Evolutionary conservation across 805 yeast species (phyloP).

Genomic region (Ogataea polymorpha): DNA sequence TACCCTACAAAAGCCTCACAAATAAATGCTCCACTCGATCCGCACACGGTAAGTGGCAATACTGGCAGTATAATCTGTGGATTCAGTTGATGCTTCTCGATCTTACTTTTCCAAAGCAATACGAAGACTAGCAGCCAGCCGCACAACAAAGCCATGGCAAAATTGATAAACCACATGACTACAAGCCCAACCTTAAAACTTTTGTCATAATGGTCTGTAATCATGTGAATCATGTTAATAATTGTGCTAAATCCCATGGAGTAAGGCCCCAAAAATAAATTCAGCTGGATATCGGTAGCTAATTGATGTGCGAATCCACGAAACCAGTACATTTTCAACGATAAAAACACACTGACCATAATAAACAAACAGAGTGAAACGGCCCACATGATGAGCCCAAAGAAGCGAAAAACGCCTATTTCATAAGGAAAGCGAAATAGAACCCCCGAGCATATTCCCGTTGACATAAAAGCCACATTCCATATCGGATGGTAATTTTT

Average conservation of each 20-base stretch:
- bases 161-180: constrained; percentile 68
- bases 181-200: constrained; percentile 39
- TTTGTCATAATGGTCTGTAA: constrained; percentile 36
- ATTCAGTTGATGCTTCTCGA: constrained; percentile 38
- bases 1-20: constrained; percentile 39
- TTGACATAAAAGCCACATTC: constrained; percentile 76
- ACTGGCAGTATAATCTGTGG: constrained; percentile 66
- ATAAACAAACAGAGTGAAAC: constrained; percentile 48
- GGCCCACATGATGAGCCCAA: constrained; percentile 42
- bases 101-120: constrained; percentile 38
- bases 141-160: constrained; percentile 48
- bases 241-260: constrained; percentile 80
- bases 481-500: constrained; percentile 48
- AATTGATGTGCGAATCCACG: constrained; percentile 23
- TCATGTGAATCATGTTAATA: constrained; percentile 48
- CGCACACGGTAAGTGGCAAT: constrained; percentile 71
- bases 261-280: constrained; percentile 69
- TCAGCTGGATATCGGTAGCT: constrained; percentile 41
- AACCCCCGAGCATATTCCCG: constrained; percentile 63
- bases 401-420: constrained; percentile 19
- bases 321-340: constrained; percentile 33
- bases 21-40: constrained; percentile 62
- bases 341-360: constrained; percentile 37
- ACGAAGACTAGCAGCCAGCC: constrained; percentile 58
- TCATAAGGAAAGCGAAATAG: constrained; percentile 54